Conservation (phyloP, 2,329 filamentous ascomycete species). For the Septoria linicola region DNA sequence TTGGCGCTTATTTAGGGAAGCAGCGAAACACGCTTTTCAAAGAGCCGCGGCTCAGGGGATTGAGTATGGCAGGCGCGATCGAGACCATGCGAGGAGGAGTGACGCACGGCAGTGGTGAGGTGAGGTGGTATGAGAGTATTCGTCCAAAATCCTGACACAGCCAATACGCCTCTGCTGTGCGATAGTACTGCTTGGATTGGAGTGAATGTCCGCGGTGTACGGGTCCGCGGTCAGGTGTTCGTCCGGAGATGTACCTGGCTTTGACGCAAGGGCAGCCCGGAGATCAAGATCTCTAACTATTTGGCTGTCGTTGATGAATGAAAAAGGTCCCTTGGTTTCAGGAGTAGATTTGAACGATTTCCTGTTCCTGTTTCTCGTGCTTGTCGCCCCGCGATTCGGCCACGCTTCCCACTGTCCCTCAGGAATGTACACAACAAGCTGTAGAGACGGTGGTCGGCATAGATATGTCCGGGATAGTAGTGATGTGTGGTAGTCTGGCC, state of each 20-base stretch:
- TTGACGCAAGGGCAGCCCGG: conserved; percentile 14
- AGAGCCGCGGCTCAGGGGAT: conserved; percentile 12
- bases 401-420: not conserved
- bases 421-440: not conserved
- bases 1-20: too few species aligned
- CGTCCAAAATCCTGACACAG: too few species aligned
- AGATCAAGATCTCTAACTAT: conserved; percentile 5
- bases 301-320: not conserved
- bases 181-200: not conserved
- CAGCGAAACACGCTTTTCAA: too few species aligned
- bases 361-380: not conserved
- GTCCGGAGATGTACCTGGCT: conserved; percentile 20
- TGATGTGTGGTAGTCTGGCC: not conserved
- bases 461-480: too few species aligned
- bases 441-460: not conserved
- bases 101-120: not conserved
- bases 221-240: conserved; percentile 13
- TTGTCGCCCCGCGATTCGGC: not conserved
- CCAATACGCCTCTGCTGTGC: too few species aligned
- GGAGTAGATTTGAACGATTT: not conserved
- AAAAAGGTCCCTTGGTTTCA: conserved; percentile 9
- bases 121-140: too few species aligned
- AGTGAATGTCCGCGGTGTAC: not conserved
- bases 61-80: conserved; percentile 1
- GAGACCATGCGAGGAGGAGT: conserved; percentile 1